phyloP scores from a whole-genome alignment of 208 protist species.

The Strigomonas oncopelti region DNA sequence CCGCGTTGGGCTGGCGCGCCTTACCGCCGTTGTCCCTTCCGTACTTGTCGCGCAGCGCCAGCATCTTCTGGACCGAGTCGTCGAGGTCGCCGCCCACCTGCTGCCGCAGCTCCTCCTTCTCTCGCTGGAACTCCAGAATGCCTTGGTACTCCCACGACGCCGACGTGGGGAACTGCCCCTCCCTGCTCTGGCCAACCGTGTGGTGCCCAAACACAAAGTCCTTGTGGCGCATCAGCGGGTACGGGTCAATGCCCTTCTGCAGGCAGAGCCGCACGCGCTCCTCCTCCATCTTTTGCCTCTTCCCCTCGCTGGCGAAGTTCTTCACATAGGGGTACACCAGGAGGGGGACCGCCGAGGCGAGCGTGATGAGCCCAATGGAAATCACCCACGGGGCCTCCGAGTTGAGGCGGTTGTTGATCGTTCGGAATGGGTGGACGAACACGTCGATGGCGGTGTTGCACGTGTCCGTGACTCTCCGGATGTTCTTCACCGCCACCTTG shows the following conservation, averaged over 20 bases:
- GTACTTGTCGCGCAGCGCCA: conserved; percentile 44
- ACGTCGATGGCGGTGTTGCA: conserved; percentile 48
- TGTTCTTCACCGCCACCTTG: conserved; percentile 39
- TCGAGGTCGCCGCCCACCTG: conserved; percentile 62
- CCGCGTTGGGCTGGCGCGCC: conserved; percentile 19
- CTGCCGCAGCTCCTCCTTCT: conserved; percentile 71
- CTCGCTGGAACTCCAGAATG: conserved; percentile 47
- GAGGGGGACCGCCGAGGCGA: conserved; percentile 48
- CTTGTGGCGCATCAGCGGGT: conserved; percentile 84
- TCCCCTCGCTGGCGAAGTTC: conserved; percentile 45
- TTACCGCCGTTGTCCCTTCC: conserved; percentile 29
- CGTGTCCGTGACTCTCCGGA: conserved; percentile 62
- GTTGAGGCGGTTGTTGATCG: conserved; percentile 36
- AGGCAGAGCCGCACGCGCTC: conserved; percentile 85
- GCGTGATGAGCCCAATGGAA: conserved; percentile 35
- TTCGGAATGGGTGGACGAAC: conserved; percentile 37
- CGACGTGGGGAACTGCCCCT: conserved; percentile 41
- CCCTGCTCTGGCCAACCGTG: conserved; percentile 24
- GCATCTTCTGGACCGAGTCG: conserved; percentile 64
- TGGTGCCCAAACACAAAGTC: conserved; percentile 78
- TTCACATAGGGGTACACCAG: conserved; percentile 67
- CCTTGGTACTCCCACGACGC: conserved; percentile 57
- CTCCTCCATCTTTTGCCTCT: conserved; percentile 53
- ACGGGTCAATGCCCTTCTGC: conserved; percentile 89
- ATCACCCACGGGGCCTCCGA: conserved; percentile 80